Percentiles rank a stretch among this genome's conserved stretches.
phyloP scores from a whole-genome alignment of 1,284 basidiomycete genomes.

The Heterobasidion occidentale region DNA sequence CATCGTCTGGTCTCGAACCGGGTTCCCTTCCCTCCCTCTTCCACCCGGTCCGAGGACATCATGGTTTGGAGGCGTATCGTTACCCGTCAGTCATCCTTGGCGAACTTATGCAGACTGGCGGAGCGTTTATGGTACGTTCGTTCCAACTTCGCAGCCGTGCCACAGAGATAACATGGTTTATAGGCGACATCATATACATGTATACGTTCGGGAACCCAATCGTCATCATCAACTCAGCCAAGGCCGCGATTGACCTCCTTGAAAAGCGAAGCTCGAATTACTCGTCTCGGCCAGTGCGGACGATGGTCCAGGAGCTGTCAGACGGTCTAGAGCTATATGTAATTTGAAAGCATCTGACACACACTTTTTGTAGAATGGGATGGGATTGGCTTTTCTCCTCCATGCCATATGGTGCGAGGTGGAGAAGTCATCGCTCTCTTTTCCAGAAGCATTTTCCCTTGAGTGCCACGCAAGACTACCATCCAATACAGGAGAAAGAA shows the following conservation, averaged over 20 bases:
- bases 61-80: background rate
- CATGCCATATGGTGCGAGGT: slow-evolving; percentile 30
- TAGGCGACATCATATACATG: background rate
- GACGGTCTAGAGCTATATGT: too few relatives aligned
- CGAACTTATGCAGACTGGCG: background rate
- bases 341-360: too few relatives aligned
- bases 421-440: slow-evolving; percentile 36
- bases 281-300: background rate
- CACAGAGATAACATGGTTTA: background rate
- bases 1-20: too few relatives aligned
- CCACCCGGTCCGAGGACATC: background rate
- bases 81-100: background rate
- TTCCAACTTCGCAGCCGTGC: background rate
- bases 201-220: background rate
- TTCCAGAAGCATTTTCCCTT: slow-evolving; percentile 37
- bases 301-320: background rate
- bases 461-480: slow-evolving; percentile 26
- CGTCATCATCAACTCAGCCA: background rate
- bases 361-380: slow-evolving; percentile 29
- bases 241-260: background rate
- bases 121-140: background rate
- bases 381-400: slow-evolving; percentile 42
- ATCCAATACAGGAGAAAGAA: slow-evolving; percentile 15
- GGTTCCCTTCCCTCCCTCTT: background rate
- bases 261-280: slow-evolving; percentile 1